Percentiles rank a stretch among this genome's conserved stretches.
Conservation (phyloP, 169 alveolate species). For the Eimeria falciformis region DNA sequence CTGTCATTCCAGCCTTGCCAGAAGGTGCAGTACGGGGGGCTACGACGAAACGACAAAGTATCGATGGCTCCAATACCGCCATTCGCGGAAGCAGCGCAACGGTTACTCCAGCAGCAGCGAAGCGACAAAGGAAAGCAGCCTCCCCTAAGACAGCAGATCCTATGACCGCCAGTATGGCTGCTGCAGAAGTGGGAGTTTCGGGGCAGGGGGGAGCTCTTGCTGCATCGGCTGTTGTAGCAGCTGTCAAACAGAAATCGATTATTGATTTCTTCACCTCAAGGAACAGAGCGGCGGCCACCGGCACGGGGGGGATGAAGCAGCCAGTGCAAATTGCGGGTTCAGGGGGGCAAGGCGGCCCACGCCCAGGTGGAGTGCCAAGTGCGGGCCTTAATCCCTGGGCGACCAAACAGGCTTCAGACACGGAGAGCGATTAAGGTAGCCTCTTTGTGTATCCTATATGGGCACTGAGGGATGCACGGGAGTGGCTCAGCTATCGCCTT, state of each 20-base stretch:
- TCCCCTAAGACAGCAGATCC: slow-evolving; percentile 54
- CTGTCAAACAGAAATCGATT: slow-evolving; percentile 70
- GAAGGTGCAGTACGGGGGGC: slow-evolving; percentile 50
- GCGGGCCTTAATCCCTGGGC: slow-evolving; percentile 54
- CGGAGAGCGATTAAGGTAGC: slow-evolving; percentile 51
- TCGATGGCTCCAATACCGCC: slow-evolving; percentile 42
- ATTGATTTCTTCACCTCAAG: slow-evolving; percentile 70
- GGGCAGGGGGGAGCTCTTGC: slow-evolving; percentile 60
- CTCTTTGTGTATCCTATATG: background rate
- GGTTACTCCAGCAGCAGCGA: slow-evolving; percentile 24
- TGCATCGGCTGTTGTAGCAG: slow-evolving; percentile 52
- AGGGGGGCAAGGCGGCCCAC: slow-evolving; percentile 43
- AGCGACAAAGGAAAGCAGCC: slow-evolving; percentile 48
- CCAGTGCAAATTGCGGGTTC: slow-evolving; percentile 29
- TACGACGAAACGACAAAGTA: slow-evolving; percentile 56
- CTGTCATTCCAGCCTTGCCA: slow-evolving; percentile 14
- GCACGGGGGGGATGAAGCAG: slow-evolving; percentile 9
- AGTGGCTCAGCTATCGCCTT: slow-evolving; percentile 55
- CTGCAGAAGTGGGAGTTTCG: slow-evolving; percentile 49
- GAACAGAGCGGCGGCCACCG: slow-evolving; percentile 65
- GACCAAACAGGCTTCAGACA: slow-evolving; percentile 60
- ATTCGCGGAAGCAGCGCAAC: slow-evolving; percentile 47
- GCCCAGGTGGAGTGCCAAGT: slow-evolving; percentile 51
- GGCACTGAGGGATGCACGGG: slow-evolving; percentile 65
- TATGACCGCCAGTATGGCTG: slow-evolving; percentile 48